Evolutionary conservation across 352 stramenopile genomes (phyloP).

Genomic region (Phytophthora pseudosyringae): DNA sequence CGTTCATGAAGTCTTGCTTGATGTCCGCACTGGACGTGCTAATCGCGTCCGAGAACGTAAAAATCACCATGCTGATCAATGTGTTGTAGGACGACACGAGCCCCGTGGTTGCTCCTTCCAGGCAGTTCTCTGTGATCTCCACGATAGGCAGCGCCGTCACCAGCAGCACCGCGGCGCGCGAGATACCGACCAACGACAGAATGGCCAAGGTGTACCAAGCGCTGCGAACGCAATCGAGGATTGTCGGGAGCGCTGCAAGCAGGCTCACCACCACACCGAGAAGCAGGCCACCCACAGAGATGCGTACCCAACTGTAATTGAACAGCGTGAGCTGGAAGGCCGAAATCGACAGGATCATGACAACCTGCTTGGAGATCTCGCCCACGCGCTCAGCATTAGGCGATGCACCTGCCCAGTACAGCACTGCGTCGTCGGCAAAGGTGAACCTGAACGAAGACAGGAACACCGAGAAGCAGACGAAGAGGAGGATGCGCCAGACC

Average conservation of each 20-base stretch:
- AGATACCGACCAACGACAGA: conserved; percentile 50
- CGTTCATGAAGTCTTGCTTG: conserved; percentile 43
- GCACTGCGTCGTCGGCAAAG: conserved; percentile 53
- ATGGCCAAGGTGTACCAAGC: conserved; percentile 60
- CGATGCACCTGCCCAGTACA: conserved; percentile 53
- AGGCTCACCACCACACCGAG: conserved; percentile 45
- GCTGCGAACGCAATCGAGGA: conserved; percentile 52
- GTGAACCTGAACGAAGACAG: conserved; percentile 71
- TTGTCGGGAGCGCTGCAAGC: conserved; percentile 47
- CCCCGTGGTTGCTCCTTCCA: conserved; percentile 73
- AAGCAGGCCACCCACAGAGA: conserved; percentile 54
- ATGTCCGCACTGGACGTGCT: conserved; percentile 53
- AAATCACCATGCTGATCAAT: conserved; percentile 67
- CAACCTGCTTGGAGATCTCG: conserved; percentile 50
- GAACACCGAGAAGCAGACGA: conserved; percentile 69
- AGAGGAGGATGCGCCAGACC: conserved; percentile 77
- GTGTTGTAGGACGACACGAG: conserved; percentile 67
- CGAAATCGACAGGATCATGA: conserved; percentile 56
- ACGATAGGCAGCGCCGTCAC: conserved; percentile 71
- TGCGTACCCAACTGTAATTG: conserved; percentile 77
- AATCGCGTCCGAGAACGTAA: conserved; percentile 66
- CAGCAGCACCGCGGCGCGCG: conserved; percentile 44
- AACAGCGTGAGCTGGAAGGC: conserved; percentile 65
- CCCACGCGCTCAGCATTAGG: conserved; percentile 46
- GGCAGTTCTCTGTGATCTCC: conserved; percentile 76